Evolutionary conservation across 768 basidiomycete species (phyloP).

Genomic region (Rhodosporidiobolus sp.): DNA sequence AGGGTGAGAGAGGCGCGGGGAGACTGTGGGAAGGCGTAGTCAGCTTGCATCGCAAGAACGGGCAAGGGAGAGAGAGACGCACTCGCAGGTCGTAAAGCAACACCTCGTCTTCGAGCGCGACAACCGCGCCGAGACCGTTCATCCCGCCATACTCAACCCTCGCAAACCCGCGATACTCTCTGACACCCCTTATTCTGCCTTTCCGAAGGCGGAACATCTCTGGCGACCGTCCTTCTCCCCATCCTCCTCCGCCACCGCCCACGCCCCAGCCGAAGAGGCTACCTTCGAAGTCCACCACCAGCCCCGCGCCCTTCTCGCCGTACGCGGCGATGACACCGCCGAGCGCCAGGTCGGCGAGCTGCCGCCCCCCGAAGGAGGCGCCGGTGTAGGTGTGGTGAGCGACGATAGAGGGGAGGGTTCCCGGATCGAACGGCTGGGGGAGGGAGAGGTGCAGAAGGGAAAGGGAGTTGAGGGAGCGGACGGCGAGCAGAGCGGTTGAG

Average conservation of each 20-base stretch:
- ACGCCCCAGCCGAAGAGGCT: conserved; percentile 23
- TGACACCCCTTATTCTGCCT: not conserved
- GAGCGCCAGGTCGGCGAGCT: conserved; percentile 27
- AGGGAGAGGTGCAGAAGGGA: conserved; percentile 9
- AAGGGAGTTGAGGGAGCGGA: conserved; percentile 23
- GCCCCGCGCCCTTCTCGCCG: conserved; percentile 4
- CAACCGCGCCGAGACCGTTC: conserved; percentile 20
- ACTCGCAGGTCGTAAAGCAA: conserved; percentile 34
- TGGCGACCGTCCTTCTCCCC: not conserved
- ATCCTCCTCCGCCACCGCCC: conserved; percentile 1
- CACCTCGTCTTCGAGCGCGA: conserved; percentile 32
- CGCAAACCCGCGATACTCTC: conserved; percentile 12
- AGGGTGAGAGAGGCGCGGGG: not conserved
- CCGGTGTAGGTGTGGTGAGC: conserved; percentile 5
- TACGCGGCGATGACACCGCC: not conserved
- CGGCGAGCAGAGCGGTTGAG: conserved; percentile 4
- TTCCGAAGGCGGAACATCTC: conserved; percentile 23
- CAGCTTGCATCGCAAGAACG: not conserved
- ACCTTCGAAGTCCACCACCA: conserved; percentile 24
- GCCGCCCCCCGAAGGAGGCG: not conserved
- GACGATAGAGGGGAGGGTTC: not conserved
- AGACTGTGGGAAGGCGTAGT: not conserved
- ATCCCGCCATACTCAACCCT: conserved; percentile 20
- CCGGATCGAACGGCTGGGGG: not conserved
- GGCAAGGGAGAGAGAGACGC: not conserved